Percentiles rank a stretch among this genome's conserved stretches.
Evolutionary conservation across 768 basidiomycete species (phyloP).

Genomic region (Naganishia onofrii): DNA sequence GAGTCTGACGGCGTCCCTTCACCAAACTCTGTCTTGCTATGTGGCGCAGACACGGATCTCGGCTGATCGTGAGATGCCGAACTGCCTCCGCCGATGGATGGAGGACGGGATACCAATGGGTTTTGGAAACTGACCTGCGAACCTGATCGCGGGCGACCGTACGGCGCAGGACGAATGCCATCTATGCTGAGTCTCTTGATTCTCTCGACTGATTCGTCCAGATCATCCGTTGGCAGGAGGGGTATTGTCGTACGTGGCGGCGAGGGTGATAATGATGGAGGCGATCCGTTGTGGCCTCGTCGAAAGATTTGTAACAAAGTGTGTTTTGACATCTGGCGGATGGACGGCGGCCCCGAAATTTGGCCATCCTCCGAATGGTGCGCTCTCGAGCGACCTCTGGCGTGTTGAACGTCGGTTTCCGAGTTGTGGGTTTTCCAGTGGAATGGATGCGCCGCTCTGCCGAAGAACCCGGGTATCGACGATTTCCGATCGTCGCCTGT

Average conservation of each 20-base stretch:
- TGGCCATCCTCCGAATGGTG: neutral
- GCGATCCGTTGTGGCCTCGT: slow-evolving; percentile 10
- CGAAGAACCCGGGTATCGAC: slow-evolving; percentile 54
- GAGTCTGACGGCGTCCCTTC: neutral
- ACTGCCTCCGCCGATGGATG: neutral
- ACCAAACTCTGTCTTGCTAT: neutral
- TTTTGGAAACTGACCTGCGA: slow-evolving; percentile 26
- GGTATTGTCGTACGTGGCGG: slow-evolving; percentile 26
- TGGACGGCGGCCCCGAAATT: slow-evolving; percentile 5
- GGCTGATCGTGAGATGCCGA: slow-evolving; percentile 3
- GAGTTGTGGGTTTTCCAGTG: slow-evolving; percentile 21
- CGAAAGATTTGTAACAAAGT: slow-evolving; percentile 27
- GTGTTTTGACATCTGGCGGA: slow-evolving; percentile 25
- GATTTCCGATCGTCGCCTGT: slow-evolving; percentile 43
- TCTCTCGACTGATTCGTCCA: slow-evolving; percentile 30
- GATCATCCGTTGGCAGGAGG: slow-evolving; percentile 24
- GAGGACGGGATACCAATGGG: slow-evolving; percentile 14
- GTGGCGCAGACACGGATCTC: neutral
- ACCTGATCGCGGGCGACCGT: slow-evolving; percentile 8
- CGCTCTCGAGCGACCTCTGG: slow-evolving; percentile 34
- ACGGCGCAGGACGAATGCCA: neutral
- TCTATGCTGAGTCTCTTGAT: slow-evolving; percentile 33
- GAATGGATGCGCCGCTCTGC: slow-evolving; percentile 53
- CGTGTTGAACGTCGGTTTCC: slow-evolving; percentile 26
- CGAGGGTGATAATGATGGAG: slow-evolving; percentile 20